Conservation (phyloP, 495 filamentous ascomycete genomes). For the Clavariopsis aquatica region DNA sequence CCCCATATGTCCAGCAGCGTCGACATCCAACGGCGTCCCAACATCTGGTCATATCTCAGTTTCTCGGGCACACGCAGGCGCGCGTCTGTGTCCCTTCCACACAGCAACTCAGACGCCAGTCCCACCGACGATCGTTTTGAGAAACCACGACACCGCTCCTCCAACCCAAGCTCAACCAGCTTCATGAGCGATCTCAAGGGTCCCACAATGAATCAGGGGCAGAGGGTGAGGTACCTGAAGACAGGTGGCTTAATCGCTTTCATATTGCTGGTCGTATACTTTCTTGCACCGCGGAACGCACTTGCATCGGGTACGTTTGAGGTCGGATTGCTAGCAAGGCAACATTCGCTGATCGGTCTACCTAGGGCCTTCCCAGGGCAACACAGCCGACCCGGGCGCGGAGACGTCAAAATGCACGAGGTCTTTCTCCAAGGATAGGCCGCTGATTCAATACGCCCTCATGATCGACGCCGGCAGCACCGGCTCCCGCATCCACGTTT, state of each 20-base stretch:
- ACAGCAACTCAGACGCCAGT: slow-evolving; percentile 34
- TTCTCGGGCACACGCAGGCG: slow-evolving; percentile 45
- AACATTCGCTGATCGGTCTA: not conserved
- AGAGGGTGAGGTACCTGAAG: slow-evolving; percentile 70
- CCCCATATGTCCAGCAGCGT: slow-evolving; percentile 49
- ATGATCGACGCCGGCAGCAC: slow-evolving; percentile 99
- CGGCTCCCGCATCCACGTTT: slow-evolving; percentile 96
- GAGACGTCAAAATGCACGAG: slow-evolving; percentile 74
- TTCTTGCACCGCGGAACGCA: slow-evolving; percentile 62
- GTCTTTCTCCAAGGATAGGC: slow-evolving; percentile 80
- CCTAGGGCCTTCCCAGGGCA: slow-evolving; percentile 19
- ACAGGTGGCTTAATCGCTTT: slow-evolving; percentile 74
- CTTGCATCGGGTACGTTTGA: slow-evolving; percentile 33
- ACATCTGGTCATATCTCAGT: slow-evolving; percentile 54
- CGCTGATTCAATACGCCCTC: slow-evolving; percentile 91
- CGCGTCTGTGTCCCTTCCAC: slow-evolving; percentile 47
- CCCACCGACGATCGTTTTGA: slow-evolving; percentile 47
- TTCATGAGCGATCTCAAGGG: slow-evolving; percentile 48
- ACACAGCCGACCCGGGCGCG: slow-evolving; percentile 54
- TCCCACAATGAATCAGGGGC: slow-evolving; percentile 53
- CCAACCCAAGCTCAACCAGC: slow-evolving; percentile 19
- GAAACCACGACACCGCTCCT: slow-evolving; percentile 39
- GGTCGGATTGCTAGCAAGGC: not conserved
- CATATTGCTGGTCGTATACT: slow-evolving; percentile 73
- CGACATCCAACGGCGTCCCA: slow-evolving; percentile 48